phyloP scores from a whole-genome alignment of 1,284 basidiomycete species.

The Leccinum olivaceoglutinosum region DNA sequence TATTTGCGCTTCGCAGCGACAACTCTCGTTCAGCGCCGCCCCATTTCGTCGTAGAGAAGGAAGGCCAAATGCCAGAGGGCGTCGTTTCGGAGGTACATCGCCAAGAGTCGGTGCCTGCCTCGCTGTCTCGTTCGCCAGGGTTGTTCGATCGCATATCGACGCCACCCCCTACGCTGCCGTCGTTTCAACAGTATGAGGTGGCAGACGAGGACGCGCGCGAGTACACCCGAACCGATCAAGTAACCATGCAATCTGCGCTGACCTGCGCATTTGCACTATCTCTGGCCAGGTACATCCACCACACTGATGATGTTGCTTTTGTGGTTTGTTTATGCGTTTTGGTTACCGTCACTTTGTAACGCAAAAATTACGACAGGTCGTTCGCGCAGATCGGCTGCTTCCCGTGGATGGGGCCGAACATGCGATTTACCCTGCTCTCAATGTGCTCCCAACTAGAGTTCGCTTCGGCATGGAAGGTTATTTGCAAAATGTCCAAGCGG shows the following conservation, averaged over 20 bases:
- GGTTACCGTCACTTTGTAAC: constrained; percentile 1
- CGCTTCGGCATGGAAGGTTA: constrained; percentile 25
- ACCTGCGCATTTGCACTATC: constrained; percentile 38
- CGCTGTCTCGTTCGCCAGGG: constrained; percentile 18
- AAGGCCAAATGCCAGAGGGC: constrained; percentile 81
- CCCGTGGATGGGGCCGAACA: constrained; percentile 36
- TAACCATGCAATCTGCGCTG: constrained; percentile 42
- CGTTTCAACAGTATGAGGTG: constrained; percentile 59
- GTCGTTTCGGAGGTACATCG: constrained; percentile 28
- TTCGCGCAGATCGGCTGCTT: constrained; percentile 43
- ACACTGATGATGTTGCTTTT: constrained; percentile 36
- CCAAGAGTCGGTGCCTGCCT: constrained; percentile 22
- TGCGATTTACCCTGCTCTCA: constrained; percentile 38
- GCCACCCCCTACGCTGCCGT: constrained; percentile 35
- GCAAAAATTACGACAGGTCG: constrained; percentile 30
- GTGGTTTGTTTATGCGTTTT: constrained; percentile 33
- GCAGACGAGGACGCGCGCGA: constrained; percentile 44
- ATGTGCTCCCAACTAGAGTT: constrained; percentile 40
- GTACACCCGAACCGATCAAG: constrained; percentile 66
- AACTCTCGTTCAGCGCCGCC: constrained; percentile 27
- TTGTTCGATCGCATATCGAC: constrained; percentile 34
- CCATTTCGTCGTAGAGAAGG: constrained; percentile 63
- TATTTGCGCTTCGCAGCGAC: constrained; percentile 37
- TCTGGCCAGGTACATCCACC: constrained; percentile 23
- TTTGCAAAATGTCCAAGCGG: constrained; percentile 34